Conservation (phyloP, 805 yeast species). For the Candida vartiovaarae region DNA sequence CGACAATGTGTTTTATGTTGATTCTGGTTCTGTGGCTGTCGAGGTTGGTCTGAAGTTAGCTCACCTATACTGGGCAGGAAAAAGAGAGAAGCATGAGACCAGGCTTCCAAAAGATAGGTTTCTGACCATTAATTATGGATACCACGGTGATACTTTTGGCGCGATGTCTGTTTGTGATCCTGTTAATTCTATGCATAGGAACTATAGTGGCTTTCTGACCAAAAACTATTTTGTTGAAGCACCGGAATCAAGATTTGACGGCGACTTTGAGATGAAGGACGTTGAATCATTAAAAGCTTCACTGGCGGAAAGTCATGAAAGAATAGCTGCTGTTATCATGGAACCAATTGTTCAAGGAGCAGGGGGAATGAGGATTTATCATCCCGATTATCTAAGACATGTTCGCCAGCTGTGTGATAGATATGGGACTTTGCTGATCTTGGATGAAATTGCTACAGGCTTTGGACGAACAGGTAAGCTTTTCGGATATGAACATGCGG, state of each 20-base stretch:
- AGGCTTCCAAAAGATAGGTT: conserved; percentile 11
- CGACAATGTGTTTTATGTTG: conserved; percentile 20
- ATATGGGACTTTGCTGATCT: conserved; percentile 26
- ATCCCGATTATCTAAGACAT: conserved; percentile 26
- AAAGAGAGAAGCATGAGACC: conserved; percentile 20
- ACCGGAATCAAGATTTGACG: conserved; percentile 15
- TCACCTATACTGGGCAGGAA: conserved; percentile 24
- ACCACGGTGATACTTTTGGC: conserved; percentile 34
- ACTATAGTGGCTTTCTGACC: conserved; percentile 25
- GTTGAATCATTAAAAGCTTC: conserved; percentile 21
- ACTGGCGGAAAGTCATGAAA: conserved; percentile 23
- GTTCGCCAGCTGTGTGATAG: conserved; percentile 27
- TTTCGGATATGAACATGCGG: conserved; percentile 28
- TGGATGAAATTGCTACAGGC: conserved; percentile 30
- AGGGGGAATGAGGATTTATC: conserved; percentile 30
- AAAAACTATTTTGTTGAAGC: conserved; percentile 23
- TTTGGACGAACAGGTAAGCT: conserved; percentile 4
- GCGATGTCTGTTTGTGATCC: conserved; percentile 32
- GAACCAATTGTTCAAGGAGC: conserved; percentile 35
- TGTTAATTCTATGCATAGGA: conserved; percentile 27
- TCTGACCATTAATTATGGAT: conserved; percentile 29
- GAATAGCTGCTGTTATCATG: conserved; percentile 29
- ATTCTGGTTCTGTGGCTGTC: conserved; percentile 29
- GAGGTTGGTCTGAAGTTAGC: conserved; percentile 34
- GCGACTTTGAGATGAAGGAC: conserved; percentile 21